Base-by-base conservation (phyloP, 2,329 filamentous ascomycete species). In the Didymella pinodella region DNA sequence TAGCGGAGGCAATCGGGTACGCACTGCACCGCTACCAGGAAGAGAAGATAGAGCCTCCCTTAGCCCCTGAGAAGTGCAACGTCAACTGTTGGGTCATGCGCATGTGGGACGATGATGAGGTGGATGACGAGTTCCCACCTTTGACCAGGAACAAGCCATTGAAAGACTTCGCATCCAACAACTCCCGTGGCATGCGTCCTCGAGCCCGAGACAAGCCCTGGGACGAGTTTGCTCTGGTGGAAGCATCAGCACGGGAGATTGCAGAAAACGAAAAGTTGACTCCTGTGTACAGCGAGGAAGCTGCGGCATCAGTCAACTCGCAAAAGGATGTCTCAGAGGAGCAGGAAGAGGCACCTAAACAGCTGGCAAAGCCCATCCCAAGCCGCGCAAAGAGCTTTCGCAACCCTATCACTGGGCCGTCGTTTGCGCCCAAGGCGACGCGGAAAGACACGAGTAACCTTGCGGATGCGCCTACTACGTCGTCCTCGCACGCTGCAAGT, bases 81-180 rank as follows among this genome's bases (percentile, higher is more conserved):
- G 88, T 93, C 66, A 94, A 94, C 70, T 88, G 88, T 81, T 95
- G 90, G 90, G 91, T 88, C 25, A 79, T 96, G 55, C 85, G 91
- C 40, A 93, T 96, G 87, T 90, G 93, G 8, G 87, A 95, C 71
- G 90, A 91, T 55, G 92, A 90, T 48, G 91, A 95, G 70, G 88
- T 94, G 1, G 91, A 96, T 66, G 90, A 92, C 64, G 92, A 95
- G 70, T 95, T 95, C 64, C 90, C 91, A 31, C 88, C 91, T 0
- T 82, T 95, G 40, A 89, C 90, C 57, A 84, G 91, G 34, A 91
- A 86, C 22, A 90, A 90, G 68, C 85, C 88, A 2, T 82, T 95
- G n/a, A 86, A 85, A 6, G 88, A 91, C 20, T 95, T 94, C 68
- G 92, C 91, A 0, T 88, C 85, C 7, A 90, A 90, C 61, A 93